phyloP scores from a whole-genome alignment of 2,329 filamentous ascomycete species.

The Penicillium sp. region DNA sequence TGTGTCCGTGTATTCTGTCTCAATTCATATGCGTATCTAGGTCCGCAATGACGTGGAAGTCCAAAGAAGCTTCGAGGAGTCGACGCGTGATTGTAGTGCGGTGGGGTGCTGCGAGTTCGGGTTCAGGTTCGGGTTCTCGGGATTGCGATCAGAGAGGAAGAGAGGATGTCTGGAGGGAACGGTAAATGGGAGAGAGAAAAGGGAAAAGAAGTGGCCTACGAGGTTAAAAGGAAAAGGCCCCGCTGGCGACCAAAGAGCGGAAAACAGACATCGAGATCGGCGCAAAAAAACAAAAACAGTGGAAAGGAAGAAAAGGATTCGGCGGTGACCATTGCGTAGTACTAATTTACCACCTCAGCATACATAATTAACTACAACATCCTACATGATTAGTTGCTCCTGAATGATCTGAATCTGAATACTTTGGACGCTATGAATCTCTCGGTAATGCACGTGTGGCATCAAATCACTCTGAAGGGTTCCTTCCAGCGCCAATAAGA shows the following conservation, averaged over 20 bases:
- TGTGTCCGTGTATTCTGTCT: neutral
- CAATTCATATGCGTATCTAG: conserved; percentile 2
- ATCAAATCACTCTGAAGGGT: conserved; percentile 1
- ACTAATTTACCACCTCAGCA: no score
- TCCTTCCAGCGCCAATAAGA: conserved; percentile 12
- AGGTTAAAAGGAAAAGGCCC: conserved; percentile 1
- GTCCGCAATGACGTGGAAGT: neutral
- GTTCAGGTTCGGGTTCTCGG: neutral
- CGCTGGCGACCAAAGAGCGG: neutral
- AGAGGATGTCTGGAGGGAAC: neutral
- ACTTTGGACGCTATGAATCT: neutral
- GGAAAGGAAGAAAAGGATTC: neutral
- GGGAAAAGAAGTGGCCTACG: neutral
- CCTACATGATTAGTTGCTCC: neutral
- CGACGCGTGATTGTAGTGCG: neutral
- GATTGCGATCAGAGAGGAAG: neutral
- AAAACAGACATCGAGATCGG: conserved; percentile 11
- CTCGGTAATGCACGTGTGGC: conserved; percentile 11
- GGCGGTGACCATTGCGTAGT: neutral
- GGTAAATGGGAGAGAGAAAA: neutral
- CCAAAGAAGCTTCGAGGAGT: neutral
- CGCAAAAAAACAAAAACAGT: neutral
- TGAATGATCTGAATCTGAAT: neutral
- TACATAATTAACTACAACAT: no score
- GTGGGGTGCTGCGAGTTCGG: neutral